phyloP scores from a whole-genome alignment of 352 stramenopile species.

The Phytophthora fragariae region DNA sequence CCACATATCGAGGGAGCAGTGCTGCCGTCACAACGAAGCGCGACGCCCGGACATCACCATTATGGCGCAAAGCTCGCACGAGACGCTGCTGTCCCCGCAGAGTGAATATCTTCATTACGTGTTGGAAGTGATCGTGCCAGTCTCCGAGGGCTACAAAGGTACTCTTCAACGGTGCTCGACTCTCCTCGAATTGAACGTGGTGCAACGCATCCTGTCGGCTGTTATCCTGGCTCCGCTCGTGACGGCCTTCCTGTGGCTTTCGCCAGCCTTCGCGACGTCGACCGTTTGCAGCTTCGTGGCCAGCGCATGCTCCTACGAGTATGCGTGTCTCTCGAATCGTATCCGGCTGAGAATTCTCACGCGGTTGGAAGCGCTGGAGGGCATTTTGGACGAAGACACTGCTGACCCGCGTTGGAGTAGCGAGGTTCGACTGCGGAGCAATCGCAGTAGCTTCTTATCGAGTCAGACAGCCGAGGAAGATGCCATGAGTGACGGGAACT shows the following conservation, averaged over 20 bases:
- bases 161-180: constrained; percentile 1
- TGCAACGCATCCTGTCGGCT: constrained; percentile 69
- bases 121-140: background rate
- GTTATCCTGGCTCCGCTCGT: constrained; percentile 62
- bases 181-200: constrained; percentile 50
- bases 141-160: background rate
- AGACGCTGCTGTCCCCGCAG: constrained; percentile 17
- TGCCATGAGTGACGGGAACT: constrained; percentile 1
- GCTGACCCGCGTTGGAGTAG: background rate
- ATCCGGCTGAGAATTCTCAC: constrained; percentile 61
- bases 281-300: constrained; percentile 67
- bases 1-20: background rate
- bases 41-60: background rate
- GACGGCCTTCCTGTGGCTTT: constrained; percentile 72
- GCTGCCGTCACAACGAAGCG: constrained; percentile 2
- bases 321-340: constrained; percentile 67
- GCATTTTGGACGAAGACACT: constrained; percentile 23
- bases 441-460: constrained; percentile 1
- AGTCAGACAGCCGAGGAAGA: constrained; percentile 16
- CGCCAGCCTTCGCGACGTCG: constrained; percentile 63
- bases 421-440: constrained; percentile 4
- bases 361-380: constrained; percentile 41
- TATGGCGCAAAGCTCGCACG: constrained; percentile 17
- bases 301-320: constrained; percentile 75
- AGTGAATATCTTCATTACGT: constrained; percentile 22